Evolutionary conservation across 1,284 basidiomycete genomes (phyloP), one percentile per base, ranked within the genome.

Genomic region (Ustilago xerochloae): DNA sequence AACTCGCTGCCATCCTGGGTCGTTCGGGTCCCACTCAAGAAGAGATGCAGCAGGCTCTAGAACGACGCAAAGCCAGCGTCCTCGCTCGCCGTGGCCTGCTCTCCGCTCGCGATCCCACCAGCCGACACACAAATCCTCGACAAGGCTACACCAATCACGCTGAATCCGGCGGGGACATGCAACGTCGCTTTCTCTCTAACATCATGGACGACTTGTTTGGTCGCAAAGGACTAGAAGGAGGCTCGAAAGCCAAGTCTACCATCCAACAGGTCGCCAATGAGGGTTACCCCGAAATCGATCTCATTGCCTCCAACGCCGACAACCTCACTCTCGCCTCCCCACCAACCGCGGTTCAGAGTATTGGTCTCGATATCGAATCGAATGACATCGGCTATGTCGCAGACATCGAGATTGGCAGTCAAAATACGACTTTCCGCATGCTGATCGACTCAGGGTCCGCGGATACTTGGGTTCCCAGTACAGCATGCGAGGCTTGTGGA

Each of bases 371-470:
- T 75, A 92, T 93, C 59, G 89, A 92, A 88, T 81, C 78, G 26
- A 87, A 88, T 67, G 88, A 89, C 78, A 86, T 88, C 33, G 88
- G 88, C 35, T 89, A 93, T 84, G 86, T 93, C 51, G 90, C 91
- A 7, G 90, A 88, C 26, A 84, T 94, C 32, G 88, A 91, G 82
- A 89, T 94, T 70, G 93, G 93, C 36, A 91, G 90, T 3, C 91
- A 91, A n/a, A 88, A 91, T 2, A 86, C 85, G 41, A 85, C 90
- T 76, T 94, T 92, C 85, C 86, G 87, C 32, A 85, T 95, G 79
- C 87, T 94, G 51, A 74, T 84, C 57, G 93, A 95, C 85, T 91
- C 91, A 26, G 93, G 93, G 32, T 92, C 90, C 8, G 90, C 92
- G 15, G 93, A 95, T 83, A 87, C 92, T 38, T 95, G 93, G 92